These are phyloP conservation scores for Tricholoma hemisulphureum DNA, from an alignment of 768 basidiomycete genomes.

Conservation along the genomic window DNA sequence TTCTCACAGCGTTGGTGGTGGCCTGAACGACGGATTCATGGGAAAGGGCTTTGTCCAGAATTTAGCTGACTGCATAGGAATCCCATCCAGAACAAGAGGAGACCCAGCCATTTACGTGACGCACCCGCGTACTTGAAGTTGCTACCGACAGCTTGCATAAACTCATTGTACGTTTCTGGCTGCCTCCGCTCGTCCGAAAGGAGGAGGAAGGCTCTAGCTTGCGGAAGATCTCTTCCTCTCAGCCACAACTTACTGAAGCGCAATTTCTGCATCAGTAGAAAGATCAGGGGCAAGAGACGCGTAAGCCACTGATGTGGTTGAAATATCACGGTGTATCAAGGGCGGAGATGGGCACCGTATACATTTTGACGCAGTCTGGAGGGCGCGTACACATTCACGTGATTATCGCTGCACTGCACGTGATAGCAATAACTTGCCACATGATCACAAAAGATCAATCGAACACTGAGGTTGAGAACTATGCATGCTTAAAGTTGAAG, in stretches of 20 bases:
- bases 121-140: conserved; percentile 41
- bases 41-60: conserved; percentile 72
- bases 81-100: conserved; percentile 10
- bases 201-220: neutral
- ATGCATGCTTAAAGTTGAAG: neutral
- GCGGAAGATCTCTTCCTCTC: conserved; percentile 18
- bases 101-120: conserved; percentile 64
- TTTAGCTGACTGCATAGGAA: conserved; percentile 7
- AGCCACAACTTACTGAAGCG: conserved; percentile 15
- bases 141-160: conserved; percentile 41
- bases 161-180: conserved; percentile 37
- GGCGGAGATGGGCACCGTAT: conserved; percentile 26
- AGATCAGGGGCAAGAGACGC: conserved; percentile 27
- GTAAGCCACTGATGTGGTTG: conserved; percentile 22
- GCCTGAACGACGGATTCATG: conserved; percentile 79
- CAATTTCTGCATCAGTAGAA: conserved; percentile 19
- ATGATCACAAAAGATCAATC: no score
- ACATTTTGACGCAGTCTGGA: conserved; percentile 28
- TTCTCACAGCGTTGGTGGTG: conserved; percentile 59
- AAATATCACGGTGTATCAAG: conserved; percentile 25
- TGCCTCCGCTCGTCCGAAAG: conserved; percentile 7
- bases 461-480: neutral
- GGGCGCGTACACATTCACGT: no score
- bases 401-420: no score
- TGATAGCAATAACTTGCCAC: no score